phyloP scores from a whole-genome alignment of 2,329 filamentous ascomycete genomes.

The Cytospora piceae region DNA sequence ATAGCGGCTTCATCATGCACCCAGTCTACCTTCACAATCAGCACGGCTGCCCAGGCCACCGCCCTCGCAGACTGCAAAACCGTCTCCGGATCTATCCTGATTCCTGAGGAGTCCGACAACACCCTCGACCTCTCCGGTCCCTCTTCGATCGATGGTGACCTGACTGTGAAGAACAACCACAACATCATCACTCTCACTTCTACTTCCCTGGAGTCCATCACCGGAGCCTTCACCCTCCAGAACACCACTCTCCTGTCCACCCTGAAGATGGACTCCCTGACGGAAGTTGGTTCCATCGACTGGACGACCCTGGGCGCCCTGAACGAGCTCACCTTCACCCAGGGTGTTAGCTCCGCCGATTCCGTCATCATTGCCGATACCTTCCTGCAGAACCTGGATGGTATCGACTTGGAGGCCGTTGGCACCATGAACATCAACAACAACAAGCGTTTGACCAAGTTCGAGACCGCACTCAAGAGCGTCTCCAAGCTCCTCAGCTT shows the following conservation, averaged over 20 bases:
- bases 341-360: slow-evolving; percentile 66
- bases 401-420: slow-evolving; percentile 78
- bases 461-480: slow-evolving; percentile 78
- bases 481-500: slow-evolving; percentile 70
- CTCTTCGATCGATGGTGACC: slow-evolving; percentile 58
- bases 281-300: slow-evolving; percentile 66
- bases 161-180: slow-evolving; percentile 64
- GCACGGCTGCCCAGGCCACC: slow-evolving; percentile 65
- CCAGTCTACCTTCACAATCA: slow-evolving; percentile 57
- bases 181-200: slow-evolving; percentile 65
- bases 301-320: slow-evolving; percentile 72
- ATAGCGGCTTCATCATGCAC: slow-evolving; percentile 43
- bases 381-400: slow-evolving; percentile 74
- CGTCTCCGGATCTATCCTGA: slow-evolving; percentile 68
- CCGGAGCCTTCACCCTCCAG: slow-evolving; percentile 69
- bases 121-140: slow-evolving; percentile 66
- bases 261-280: slow-evolving; percentile 69
- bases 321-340: slow-evolving; percentile 52
- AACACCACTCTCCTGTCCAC: slow-evolving; percentile 70
- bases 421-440: slow-evolving; percentile 82
- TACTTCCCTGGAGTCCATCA: slow-evolving; percentile 65
- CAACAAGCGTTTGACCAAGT: slow-evolving; percentile 78
- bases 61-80: slow-evolving; percentile 67
- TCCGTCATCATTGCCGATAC: slow-evolving; percentile 84
- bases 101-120: slow-evolving; percentile 60